Evolutionary conservation across 805 yeast genomes (phyloP), one percentile per base, ranked within the genome.

Genomic region (Yamadazyma ubonensis): DNA sequence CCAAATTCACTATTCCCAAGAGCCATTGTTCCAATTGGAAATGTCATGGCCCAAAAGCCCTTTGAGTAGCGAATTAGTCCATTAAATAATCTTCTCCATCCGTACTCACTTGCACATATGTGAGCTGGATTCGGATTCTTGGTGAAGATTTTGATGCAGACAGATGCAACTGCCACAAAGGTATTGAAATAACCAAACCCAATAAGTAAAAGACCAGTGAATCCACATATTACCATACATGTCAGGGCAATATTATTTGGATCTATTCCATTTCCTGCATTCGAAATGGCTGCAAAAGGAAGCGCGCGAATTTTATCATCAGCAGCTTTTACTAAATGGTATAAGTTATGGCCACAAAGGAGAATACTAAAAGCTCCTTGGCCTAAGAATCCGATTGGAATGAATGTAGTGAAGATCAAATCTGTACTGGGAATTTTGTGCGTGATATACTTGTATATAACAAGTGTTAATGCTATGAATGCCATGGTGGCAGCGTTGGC

Each of bases 1-100:
- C 68, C 81, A 14, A 88, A 54, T 49, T 78, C 74, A 7, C 67
- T 58, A 42, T 78, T 72, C 2, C 87, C 78, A 10, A 83, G 57
- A 0, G 83, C 69, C 82, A 86, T 79, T 0, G 95, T 86, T 2
- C 96, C 96, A 51, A 88, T 53, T 3, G 96, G 96, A 81, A 89
- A 89, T 47, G 96, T 85, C 69, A 85, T 76, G 12, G 89, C 80
- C 96, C 96, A 57, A 28, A 52, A 58, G 1, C 53, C 52, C 21
- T 49, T 48, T 40, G 54, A 49, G 29, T 45, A 53, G 16, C 39
- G 44, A 14, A 58, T 38, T 2, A 47, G 38, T 2, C 59, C 59
- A n/a, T 41, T 36, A 28, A 44, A 44, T 3, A n/a, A 4, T 19
- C 35, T 28, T 29, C 28, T 41, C 43, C 40, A 44, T 3, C 44